These are phyloP conservation scores for Thamnidium elegans DNA, from an alignment of 192 early-diverging fungal species.

Conservation along the genomic window DNA sequence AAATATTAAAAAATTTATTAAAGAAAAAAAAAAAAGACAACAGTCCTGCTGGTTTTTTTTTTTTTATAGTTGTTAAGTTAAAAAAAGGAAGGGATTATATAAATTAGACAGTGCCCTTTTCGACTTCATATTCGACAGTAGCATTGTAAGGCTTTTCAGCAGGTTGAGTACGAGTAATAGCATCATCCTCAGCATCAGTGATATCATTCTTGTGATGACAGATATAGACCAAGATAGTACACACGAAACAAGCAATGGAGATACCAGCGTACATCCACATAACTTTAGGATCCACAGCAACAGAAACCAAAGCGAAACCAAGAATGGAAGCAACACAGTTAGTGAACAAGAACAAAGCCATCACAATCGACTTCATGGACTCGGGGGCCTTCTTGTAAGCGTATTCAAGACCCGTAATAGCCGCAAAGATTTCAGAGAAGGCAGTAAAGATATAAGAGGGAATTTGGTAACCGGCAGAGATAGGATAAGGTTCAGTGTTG, in stretches of 20 bases:
- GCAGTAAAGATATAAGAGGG: conserved; percentile 60
- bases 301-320: conserved; percentile 53
- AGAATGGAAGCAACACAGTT: conserved; percentile 53
- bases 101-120: conserved; percentile 1
- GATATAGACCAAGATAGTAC: conserved; percentile 47
- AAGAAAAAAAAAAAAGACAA: too few species aligned
- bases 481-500: conserved; percentile 43
- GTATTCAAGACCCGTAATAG: conserved; percentile 67
- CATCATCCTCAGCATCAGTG: conserved; percentile 33
- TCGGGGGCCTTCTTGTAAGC: conserved; percentile 63
- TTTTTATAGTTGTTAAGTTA: too few species aligned
- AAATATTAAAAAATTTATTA: too few species aligned
- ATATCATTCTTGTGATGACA: conserved; percentile 54
- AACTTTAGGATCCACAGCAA: conserved; percentile 49
- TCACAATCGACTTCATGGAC: conserved; percentile 65
- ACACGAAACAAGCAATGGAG: conserved; percentile 26
- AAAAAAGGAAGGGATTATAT: too few species aligned
- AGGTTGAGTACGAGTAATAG: conserved; percentile 27
- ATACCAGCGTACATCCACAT: conserved; percentile 60
- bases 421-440: conserved; percentile 67
- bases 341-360: conserved; percentile 63
- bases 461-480: conserved; percentile 54
- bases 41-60: too few species aligned
- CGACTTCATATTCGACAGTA: conserved; percentile 17
- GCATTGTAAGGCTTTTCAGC: conserved; percentile 1